Base-by-base conservation (phyloP, 73 alveolate species). In the Effrenium voratum region DNA sequence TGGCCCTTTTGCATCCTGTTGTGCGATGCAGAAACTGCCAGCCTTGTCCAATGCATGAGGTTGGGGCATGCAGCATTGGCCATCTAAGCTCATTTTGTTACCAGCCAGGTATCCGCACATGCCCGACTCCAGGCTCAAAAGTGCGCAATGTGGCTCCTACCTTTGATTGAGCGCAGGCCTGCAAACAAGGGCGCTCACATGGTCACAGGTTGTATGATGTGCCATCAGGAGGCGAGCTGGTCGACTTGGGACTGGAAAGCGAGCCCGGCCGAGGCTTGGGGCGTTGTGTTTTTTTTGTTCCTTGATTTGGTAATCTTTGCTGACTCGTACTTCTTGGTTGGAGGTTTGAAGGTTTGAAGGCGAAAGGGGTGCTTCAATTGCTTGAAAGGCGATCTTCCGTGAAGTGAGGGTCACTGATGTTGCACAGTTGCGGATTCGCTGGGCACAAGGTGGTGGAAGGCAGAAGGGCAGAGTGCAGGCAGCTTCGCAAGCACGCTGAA, bases 141-240 rank as follows among this genome's bases (percentile, higher is more conserved):
- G 40, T 28, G 38, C 40, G 26, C 47, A 70, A 32, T n/a, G 45
- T 22, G 81, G 44, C 2, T 44, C 45, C 26, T 5, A 3, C 34
- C 46, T 40, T 26, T 1, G 5, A 49, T 0, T 30, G 49, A 0
- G 38, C 38, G 46, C 8, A 6, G 28, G n/a, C n/a, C n/a, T n/a
- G n/a, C n/a, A n/a, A n/a, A n/a, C n/a, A n/a, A n/a, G n/a, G n/a
- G n/a, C n/a, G n/a, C n/a, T n/a, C n/a, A n/a, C n/a, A n/a, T n/a
- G n/a, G n/a, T n/a, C n/a, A n/a, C n/a, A n/a, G n/a, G n/a, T 4
- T 2, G 34, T 70, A 66, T 30, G 10, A 66, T n/a, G 19, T n/a
- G 26, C 16, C 85, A 13, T 19, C 68, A 77, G 88, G 88, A 77
- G 63, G 66, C 88, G 22, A 45, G 88, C 44, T 77, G 88, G 88